Evolutionary conservation across 106 monocot genomes (phyloP).

Genomic region (Allium fistulosum): DNA sequence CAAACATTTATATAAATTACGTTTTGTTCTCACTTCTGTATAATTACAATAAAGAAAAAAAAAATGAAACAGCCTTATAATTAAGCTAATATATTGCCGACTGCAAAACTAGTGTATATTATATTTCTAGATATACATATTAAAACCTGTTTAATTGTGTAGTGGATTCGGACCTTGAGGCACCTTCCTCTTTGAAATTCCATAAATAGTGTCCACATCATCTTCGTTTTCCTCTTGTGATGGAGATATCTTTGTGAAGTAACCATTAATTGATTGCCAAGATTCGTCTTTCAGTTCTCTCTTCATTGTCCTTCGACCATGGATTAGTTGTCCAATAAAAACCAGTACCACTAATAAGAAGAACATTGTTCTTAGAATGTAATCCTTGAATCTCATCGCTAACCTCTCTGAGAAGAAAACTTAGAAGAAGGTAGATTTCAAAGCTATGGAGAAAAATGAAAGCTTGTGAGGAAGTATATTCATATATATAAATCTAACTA

Average conservation of each 20-base stretch:
- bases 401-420: too few species aligned
- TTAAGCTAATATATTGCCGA: background rate
- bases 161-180: slow-evolving; percentile 43
- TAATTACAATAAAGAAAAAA: too few species aligned
- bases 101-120: background rate
- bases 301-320: slow-evolving; percentile 9
- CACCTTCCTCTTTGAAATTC: slow-evolving; percentile 28
- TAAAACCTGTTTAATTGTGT: slow-evolving; percentile 32
- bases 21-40: too few species aligned
- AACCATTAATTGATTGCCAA: slow-evolving; percentile 1
- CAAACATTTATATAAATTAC: too few species aligned
- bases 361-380: background rate
- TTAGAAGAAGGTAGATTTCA: too few species aligned
- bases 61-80: too few species aligned
- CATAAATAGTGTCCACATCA: slow-evolving; percentile 10
- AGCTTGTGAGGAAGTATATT: too few species aligned
- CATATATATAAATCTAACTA: too few species aligned
- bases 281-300: background rate
- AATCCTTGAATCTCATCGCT: too few species aligned
- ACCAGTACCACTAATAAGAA: slow-evolving; percentile 9
- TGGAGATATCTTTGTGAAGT: slow-evolving; percentile 4
- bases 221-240: background rate
- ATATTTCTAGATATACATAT: background rate
- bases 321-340: slow-evolving; percentile 6
- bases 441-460: too few species aligned